Base-by-base conservation (phyloP, 805 yeast genomes). In the Yamadazyma philogaea region DNA sequence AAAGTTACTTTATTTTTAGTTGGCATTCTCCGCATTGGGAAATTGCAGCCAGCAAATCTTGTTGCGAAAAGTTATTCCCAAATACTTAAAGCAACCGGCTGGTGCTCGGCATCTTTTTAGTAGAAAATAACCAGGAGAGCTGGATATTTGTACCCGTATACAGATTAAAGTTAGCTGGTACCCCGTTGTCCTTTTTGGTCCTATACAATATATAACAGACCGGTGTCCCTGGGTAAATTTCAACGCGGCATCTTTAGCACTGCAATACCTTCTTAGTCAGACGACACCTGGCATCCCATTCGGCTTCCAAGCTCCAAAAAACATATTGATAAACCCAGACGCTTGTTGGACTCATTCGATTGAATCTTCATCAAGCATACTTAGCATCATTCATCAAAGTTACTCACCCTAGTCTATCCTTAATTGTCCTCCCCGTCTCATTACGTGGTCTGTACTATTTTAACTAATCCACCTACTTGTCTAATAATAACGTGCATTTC, bases 361-460 rank as follows among this genome's bases (percentile, higher is more conserved):
- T 47, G 51, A 47, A 30, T 11, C 34, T 47, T 39, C 44, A 36
- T 22, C 32, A 33, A 19, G 35, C 39, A 19, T 11, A 22, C 18
- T 27, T 12, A 24, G 38, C 22, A 14, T 36, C 16, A 18, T n/a
- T 21, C 14, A 28, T 27, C 39, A 37, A 15, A 15, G 20, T 24
- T 14, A 43, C 60, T 52, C 59, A 55, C 62, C 56, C 54, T 48
- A 55, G 60, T 54, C 61, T 37, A 50, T 58, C 63, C 19, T 57
- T 55, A 18, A 42, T 19, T 27, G 12, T 27, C 31, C 22, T 21
- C 19, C 33, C 7, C n/a, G 15, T 15, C 30, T 33, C 18, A 43
- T 17, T 30, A 17, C 24, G 19, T 24, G 27, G 18, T 39, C 10
- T 34, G 47, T 46, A 48, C 46, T 24, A 24, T 24, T 24, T 11